Percentiles rank a stretch among this genome's conserved stretches.
These are phyloP conservation scores for Medicago ruthenica DNA, from an alignment of 306 rosid genomes.

Conservation along the genomic window DNA sequence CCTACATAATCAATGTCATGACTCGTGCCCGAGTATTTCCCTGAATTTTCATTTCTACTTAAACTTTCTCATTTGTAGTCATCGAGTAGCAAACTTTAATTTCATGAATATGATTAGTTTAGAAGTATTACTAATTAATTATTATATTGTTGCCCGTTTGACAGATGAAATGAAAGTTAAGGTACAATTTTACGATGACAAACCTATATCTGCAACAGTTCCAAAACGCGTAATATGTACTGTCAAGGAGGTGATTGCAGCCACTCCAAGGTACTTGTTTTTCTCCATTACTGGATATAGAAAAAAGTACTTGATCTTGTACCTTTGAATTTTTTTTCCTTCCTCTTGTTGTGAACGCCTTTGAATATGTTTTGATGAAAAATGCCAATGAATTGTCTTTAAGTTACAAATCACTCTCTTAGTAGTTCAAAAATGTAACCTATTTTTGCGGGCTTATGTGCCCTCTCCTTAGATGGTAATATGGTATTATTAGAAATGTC, in stretches of 20 bases:
- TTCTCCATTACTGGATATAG: slow-evolving; percentile 16
- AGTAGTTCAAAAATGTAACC: background rate
- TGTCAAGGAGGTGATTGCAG: slow-evolving; percentile 83
- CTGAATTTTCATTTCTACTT: slow-evolving; percentile 11
- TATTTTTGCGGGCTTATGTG: background rate
- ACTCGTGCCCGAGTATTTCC: slow-evolving; percentile 22
- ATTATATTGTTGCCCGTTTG: slow-evolving; percentile 40
- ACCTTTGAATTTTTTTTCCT: background rate
- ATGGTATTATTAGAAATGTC: background rate
- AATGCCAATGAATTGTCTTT: background rate
- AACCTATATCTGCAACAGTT: slow-evolving; percentile 82
- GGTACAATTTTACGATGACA: slow-evolving; percentile 79
- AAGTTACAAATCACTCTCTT: background rate
- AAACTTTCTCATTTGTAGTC: slow-evolving; percentile 23
- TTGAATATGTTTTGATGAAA: slow-evolving; percentile 23
- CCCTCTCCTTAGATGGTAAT: background rate
- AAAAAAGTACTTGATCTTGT: slow-evolving; percentile 19
- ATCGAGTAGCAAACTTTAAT: slow-evolving; percentile 23
- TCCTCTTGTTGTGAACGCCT: slow-evolving; percentile 30
- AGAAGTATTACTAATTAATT: slow-evolving; percentile 25
- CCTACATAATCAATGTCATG: slow-evolving; percentile 30
- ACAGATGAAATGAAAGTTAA: slow-evolving; percentile 88
- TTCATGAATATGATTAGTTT: slow-evolving; percentile 18
- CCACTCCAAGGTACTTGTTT: slow-evolving; percentile 69
- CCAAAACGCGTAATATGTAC: slow-evolving; percentile 84